Percentiles rank a stretch among this genome's conserved stretches.
phyloP scores from a whole-genome alignment of 441 rosid species.

The Mallotus japonicus region DNA sequence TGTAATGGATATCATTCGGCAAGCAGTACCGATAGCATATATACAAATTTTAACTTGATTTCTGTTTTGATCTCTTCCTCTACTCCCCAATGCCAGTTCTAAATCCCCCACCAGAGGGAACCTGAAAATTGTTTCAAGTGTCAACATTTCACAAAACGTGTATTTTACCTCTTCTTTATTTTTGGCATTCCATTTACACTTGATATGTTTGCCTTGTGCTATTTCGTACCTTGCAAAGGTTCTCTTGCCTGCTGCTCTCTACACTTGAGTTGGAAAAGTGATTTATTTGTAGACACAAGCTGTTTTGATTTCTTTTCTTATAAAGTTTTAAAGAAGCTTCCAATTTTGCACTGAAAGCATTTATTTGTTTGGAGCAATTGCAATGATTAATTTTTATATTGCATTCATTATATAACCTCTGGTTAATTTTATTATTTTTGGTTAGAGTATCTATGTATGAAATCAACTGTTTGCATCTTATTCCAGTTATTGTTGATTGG shows the following conservation, averaged over 20 bases:
- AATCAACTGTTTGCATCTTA: slow-evolving; percentile 13
- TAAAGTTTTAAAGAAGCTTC: not conserved
- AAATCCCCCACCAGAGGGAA: not conserved
- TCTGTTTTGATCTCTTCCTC: too few relatives aligned
- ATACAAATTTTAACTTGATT: too few relatives aligned
- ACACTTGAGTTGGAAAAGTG: not conserved
- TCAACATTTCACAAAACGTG: not conserved
- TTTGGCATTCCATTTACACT: not conserved
- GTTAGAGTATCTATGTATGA: not conserved
- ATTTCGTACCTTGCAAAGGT: not conserved
- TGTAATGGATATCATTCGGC: too few relatives aligned
- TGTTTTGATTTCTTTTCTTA: not conserved
- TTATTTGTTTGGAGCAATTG: not conserved
- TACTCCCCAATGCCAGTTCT: too few relatives aligned
- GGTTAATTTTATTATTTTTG: not conserved
- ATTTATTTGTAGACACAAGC: not conserved
- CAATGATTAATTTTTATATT: not conserved
- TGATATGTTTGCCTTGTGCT: not conserved
- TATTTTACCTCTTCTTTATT: not conserved
- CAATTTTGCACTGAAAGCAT: not conserved
- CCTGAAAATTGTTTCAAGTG: not conserved
- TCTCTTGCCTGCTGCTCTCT: not conserved
- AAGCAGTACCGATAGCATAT: too few relatives aligned
- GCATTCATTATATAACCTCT: not conserved
- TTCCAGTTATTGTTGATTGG: slow-evolving; percentile 69